Conservation (phyloP, 768 basidiomycete species). For the Clavaria fumosa region DNA sequence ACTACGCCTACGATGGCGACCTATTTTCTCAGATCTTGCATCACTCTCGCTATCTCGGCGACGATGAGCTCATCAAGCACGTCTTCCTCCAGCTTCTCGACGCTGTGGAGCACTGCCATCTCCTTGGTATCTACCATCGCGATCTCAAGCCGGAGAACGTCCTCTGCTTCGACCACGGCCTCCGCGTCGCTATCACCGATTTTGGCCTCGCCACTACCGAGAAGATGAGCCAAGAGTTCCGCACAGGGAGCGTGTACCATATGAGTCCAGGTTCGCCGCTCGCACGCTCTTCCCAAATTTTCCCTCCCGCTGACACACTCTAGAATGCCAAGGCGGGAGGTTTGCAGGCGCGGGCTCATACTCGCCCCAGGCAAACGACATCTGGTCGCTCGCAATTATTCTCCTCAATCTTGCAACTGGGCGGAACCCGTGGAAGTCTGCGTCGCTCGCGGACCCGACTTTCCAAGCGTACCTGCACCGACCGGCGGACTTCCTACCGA, state of each 20-base stretch:
- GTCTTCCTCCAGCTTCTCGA: slow-evolving; percentile 91
- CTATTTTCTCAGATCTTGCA: slow-evolving; percentile 83
- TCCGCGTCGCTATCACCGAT: slow-evolving; percentile 76
- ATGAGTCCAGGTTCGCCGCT: slow-evolving; percentile 74
- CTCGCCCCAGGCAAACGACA: slow-evolving; percentile 78
- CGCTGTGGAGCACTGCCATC: slow-evolving; percentile 87
- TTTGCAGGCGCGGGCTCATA: slow-evolving; percentile 54
- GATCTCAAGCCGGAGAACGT: slow-evolving; percentile 97
- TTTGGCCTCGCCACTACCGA: slow-evolving; percentile 92
- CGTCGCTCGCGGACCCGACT: slow-evolving; percentile 66
- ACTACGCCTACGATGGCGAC: slow-evolving; percentile 83
- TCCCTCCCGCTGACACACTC: slow-evolving; percentile 10
- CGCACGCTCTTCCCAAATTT: slow-evolving; percentile 2
- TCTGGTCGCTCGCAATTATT: slow-evolving; percentile 95
- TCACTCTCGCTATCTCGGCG: slow-evolving; percentile 64
- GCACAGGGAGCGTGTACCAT: slow-evolving; percentile 95
- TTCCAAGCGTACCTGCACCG: slow-evolving; percentile 79
- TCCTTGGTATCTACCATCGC: slow-evolving; percentile 84
- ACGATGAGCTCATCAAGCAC: slow-evolving; percentile 70
- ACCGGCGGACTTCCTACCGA: slow-evolving; percentile 65
- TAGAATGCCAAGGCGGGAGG: slow-evolving; percentile 79
- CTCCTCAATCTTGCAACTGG: slow-evolving; percentile 91
- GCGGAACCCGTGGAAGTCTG: slow-evolving; percentile 92
- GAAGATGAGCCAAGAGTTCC: slow-evolving; percentile 70
- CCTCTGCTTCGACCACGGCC: slow-evolving; percentile 67